Base-by-base conservation (phyloP, 164 flowering plant species). In the Aristolochia fimbriata region DNA sequence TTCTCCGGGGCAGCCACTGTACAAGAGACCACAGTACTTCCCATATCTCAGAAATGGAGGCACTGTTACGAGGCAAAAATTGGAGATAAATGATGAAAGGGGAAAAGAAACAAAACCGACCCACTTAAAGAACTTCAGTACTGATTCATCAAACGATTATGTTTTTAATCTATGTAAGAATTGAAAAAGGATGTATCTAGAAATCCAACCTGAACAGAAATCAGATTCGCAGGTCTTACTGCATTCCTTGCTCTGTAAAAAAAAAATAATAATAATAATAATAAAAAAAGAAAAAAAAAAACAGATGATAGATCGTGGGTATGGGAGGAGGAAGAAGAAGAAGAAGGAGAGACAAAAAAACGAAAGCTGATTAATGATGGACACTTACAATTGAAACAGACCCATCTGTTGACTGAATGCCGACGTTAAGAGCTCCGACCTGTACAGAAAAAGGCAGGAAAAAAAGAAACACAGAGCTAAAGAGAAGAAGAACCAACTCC, bases 1-100 rank as follows among this genome's bases (percentile, higher is more conserved):
- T 80, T 93, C 98, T 21, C 98, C 97, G 0, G 90, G 94, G 60
- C 98, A 93, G 15, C 98, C 98, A 62, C 88, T 86, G 56, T 93
- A 87, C 31, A 86, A 64, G 0, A 93, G 80, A 21, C 98, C 98
- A 67, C 98, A 93, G 52, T 93, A 93, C 78, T 93, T 93, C n/a
- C 98, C 99, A 71, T 93, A 93, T 72, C 94, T 84, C 69, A 93
- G 68, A 57, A 91, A 71, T 74, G 97, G 97, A 52, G 97, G 86
- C 68, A 86, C 97, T 91, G 62, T 51, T 17, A 24, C n/a, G 16
- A 48, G 47, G 19, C 4, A 23, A 21, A 23, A 19, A 51, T 47
- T 46, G 11, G n/a, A 60, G 15, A 19, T 21, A 12, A 52, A 31
- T 8, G 43, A 3, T 3, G 43, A 7, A 27, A 27, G 30, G 43